Percentiles rank a stretch among this genome's conserved stretches.
Conservation (phyloP, 1,139 yeast genomes). For the Candida sanyaensis region DNA sequence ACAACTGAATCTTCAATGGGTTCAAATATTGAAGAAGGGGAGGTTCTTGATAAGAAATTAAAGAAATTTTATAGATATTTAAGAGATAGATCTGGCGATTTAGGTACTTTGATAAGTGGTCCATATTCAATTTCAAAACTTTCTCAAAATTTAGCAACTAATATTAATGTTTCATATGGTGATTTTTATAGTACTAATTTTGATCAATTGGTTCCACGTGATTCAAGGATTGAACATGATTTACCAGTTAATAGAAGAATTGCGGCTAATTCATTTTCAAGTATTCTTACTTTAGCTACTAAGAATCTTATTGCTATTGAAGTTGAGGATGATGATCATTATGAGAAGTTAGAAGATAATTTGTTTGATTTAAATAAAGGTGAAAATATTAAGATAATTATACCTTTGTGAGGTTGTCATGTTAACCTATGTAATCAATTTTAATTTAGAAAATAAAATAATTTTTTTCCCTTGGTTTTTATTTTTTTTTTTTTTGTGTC, state of each 20-base stretch:
- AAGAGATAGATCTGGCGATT: slow-evolving; percentile 3
- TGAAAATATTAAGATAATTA: slow-evolving; percentile 6
- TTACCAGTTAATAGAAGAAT: slow-evolving; percentile 21
- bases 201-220: slow-evolving; percentile 20
- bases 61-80: slow-evolving; percentile 7
- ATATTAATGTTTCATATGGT: slow-evolving; percentile 8
- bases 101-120: slow-evolving; percentile 5
- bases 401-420: slow-evolving; percentile 1
- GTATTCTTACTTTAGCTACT: slow-evolving; percentile 39
- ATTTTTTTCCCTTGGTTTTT: too few relatives aligned
- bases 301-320: slow-evolving; percentile 10
- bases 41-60: slow-evolving; percentile 2
- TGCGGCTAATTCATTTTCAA: slow-evolving; percentile 42
- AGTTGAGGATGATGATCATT: neutral
- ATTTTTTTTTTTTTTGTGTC: too few relatives aligned
- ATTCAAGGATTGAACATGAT: slow-evolving; percentile 12
- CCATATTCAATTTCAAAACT: slow-evolving; percentile 2
- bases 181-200: slow-evolving; percentile 13
- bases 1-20: neutral
- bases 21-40: neutral
- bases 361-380: neutral
- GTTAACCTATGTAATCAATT: neutral
- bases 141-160: neutral
- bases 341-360: neutral
- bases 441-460: too few relatives aligned